These are phyloP conservation scores for Quercus gilva DNA, from an alignment of 306 rosid species.

Conservation along the genomic window DNA sequence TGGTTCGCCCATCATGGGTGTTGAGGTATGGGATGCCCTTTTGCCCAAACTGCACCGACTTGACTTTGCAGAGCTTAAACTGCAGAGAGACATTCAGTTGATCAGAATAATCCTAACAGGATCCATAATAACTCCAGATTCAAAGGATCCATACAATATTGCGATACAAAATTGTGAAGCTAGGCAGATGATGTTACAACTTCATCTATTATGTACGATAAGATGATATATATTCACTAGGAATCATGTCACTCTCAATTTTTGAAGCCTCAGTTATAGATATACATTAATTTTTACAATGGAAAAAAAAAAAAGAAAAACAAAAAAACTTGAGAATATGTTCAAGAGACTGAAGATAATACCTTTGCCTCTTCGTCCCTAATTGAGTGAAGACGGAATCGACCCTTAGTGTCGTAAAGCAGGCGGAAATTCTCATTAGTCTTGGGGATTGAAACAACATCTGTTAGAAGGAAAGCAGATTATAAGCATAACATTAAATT, in stretches of 20 bases:
- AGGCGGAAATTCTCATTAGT: constrained; percentile 72
- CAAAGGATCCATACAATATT: not conserved
- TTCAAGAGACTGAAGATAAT: not conserved
- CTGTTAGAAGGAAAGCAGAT: constrained; percentile 22
- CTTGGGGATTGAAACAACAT: constrained; percentile 76
- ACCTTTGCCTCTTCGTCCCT: constrained; percentile 91
- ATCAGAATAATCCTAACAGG: not conserved
- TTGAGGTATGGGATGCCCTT: constrained; percentile 75
- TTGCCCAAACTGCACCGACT: constrained; percentile 76
- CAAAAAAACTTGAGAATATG: too few species aligned
- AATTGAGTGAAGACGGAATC: constrained; percentile 67
- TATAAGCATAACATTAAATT: not conserved
- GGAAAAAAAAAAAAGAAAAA: not conserved
- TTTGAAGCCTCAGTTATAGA: not conserved
- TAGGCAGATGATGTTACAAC: not conserved
- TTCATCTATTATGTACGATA: not conserved
- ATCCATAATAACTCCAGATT: not conserved
- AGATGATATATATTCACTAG: not conserved
- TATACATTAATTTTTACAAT: not conserved
- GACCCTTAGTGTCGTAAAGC: constrained; percentile 73
- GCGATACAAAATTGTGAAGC: not conserved
- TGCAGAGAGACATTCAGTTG: constrained; percentile 14
- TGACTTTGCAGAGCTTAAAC: constrained; percentile 77
- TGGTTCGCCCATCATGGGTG: constrained; percentile 84
- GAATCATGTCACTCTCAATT: not conserved